phyloP scores from a whole-genome alignment of 2,329 filamentous ascomycete species.

The Hypomyces perniciosus region DNA sequence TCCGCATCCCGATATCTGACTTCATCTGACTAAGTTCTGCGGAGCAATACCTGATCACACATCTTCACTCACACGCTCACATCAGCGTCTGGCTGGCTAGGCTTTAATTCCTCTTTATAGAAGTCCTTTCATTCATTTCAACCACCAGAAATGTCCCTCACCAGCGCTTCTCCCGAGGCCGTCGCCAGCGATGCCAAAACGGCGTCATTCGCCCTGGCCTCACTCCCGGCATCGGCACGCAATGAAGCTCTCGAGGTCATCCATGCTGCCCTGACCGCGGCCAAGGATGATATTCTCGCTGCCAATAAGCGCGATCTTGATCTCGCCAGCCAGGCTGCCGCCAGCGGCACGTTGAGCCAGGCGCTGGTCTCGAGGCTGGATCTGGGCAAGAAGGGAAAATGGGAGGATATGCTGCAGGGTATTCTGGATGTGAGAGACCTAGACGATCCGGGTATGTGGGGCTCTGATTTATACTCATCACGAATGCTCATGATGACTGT shows the following conservation, averaged over 20 bases:
- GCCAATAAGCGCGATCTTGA: slow-evolving; percentile 83
- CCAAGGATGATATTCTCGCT: slow-evolving; percentile 70
- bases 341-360: slow-evolving; percentile 68
- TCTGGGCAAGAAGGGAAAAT: slow-evolving; percentile 80
- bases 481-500: neutral
- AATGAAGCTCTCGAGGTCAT: slow-evolving; percentile 83
- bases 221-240: slow-evolving; percentile 66
- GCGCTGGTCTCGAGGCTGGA: slow-evolving; percentile 86
- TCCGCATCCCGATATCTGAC: too few species aligned
- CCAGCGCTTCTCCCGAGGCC: slow-evolving; percentile 71
- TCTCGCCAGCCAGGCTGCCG: slow-evolving; percentile 65
- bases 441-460: slow-evolving; percentile 70
- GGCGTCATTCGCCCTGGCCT: slow-evolving; percentile 77
- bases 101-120: too few species aligned
- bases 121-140: too few species aligned
- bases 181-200: slow-evolving; percentile 72
- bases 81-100: too few species aligned
- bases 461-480: too few species aligned
- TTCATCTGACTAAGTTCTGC: too few species aligned
- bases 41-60: neutral
- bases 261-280: slow-evolving; percentile 64
- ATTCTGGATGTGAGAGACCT: slow-evolving; percentile 82
- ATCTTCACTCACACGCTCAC: neutral
- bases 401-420: slow-evolving; percentile 94
- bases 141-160: slow-evolving; percentile 67